phyloP scores from a whole-genome alignment of 495 filamentous ascomycete genomes.

The Tuber magnatum region DNA sequence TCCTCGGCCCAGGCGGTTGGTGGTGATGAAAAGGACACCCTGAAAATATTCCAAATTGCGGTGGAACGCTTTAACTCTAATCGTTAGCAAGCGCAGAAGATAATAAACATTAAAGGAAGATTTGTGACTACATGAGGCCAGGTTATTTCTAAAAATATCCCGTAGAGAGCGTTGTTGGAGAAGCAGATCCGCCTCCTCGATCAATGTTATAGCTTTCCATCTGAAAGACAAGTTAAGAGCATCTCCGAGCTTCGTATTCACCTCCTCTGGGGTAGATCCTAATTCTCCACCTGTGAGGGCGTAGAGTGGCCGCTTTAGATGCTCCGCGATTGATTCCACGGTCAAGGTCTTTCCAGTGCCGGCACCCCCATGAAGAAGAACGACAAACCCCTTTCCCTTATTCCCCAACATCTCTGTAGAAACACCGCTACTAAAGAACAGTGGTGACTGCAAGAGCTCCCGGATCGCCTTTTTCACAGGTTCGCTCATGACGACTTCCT shows the following conservation, averaged over 20 bases:
- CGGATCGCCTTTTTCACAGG: background rate
- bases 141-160: background rate
- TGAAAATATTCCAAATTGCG: slow-evolving; percentile 51
- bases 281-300: slow-evolving; percentile 15
- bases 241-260: slow-evolving; percentile 7
- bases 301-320: slow-evolving; percentile 9
- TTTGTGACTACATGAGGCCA: slow-evolving; percentile 6
- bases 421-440: background rate
- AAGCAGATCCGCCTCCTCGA: slow-evolving; percentile 62
- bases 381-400: slow-evolving; percentile 23
- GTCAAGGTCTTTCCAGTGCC: slow-evolving; percentile 22
- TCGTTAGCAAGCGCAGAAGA: background rate
- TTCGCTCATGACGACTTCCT: background rate
- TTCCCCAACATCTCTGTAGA: background rate
- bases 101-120: background rate
- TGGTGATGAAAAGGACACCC: slow-evolving; percentile 50
- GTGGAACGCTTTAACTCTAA: slow-evolving; percentile 44
- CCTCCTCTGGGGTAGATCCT: background rate
- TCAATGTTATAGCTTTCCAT: slow-evolving; percentile 18
- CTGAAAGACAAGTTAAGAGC: background rate
- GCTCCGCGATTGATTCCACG: slow-evolving; percentile 16
- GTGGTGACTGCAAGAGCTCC: background rate
- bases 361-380: slow-evolving; percentile 15
- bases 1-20: slow-evolving; percentile 45
- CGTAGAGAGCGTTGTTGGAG: slow-evolving; percentile 51